Evolutionary conservation across 805 yeast species (phyloP), one percentile per base, ranked within the genome.

Genomic region (Wickerhamia fluorescens): DNA sequence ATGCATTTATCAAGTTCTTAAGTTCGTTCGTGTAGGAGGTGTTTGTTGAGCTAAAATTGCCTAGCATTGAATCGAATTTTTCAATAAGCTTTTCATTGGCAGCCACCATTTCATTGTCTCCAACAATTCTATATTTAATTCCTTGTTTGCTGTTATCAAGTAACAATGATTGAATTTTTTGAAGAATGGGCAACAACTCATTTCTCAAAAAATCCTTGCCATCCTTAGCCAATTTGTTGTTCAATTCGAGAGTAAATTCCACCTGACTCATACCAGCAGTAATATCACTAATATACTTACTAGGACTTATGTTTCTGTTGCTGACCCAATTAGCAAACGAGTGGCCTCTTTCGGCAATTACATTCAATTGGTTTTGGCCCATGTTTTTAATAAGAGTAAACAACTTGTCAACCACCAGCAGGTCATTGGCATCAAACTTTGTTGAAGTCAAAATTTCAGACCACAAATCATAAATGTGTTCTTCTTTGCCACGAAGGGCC

Each of bases 261-360:
- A 88, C 69, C 45, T 88, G 95, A 24, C 72, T 71, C 29, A 92
- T 61, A n/a, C 97, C 97, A 20, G 68, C 56, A 10, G 87, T 53
- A 7, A 60, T 45, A 44, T 89, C 94, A 30, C 65, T 64, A 12
- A 87, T 64, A 4, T 75, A 66, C 30, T 73, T 74, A 12, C 75
- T 65, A 1, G 71, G 58, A 2, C 86, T 75, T 3, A 86, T 53
- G 16, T 71, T 67, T 1, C 95, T 69, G 14, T 73, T 63, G 2
- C 94, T 78, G 43, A 62, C 71, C 4, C 75, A 64, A 41, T 75
- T 69, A 3, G 97, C 95, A 55, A 71, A 88, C 2, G 78, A 61
- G 49, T 92, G 96, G 1, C 98, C 98, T 32, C 81, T 65, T 33
- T 88, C 92, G 7, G 95, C 88, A 29, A 92, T 75, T 5, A 71